A percentile compares a stretch with the other conserved stretches of the same genome.
These are phyloP conservation scores for Aurantiochytrium sp. DNA, from an alignment of 108 stramenopile genomes.

Conservation along the genomic window DNA sequence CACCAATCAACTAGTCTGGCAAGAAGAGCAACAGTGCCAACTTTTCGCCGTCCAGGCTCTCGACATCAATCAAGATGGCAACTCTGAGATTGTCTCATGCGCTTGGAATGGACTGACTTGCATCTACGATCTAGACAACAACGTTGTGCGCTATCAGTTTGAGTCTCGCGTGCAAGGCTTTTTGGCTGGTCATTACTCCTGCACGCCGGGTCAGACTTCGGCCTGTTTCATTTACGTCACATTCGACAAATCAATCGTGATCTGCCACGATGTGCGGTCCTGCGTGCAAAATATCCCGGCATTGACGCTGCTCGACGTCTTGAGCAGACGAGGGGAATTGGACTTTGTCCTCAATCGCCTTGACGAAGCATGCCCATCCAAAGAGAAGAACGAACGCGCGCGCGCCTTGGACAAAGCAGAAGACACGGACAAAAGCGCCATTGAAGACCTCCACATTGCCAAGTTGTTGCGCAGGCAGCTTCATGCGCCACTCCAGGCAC, in stretches of 20 bases:
- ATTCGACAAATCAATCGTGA: neutral
- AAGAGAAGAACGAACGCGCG: neutral
- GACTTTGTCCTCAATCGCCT: neutral
- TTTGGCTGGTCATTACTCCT: neutral
- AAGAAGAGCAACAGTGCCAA: neutral
- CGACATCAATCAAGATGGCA: neutral
- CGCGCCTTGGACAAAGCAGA: neutral
- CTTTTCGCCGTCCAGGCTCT: neutral
- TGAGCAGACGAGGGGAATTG: neutral
- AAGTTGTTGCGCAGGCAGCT: too few relatives aligned
- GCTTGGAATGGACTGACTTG: conserved; percentile 1
- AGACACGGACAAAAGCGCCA: neutral
- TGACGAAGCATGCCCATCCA: neutral
- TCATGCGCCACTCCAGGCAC: too few relatives aligned
- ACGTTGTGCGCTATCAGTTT: neutral
- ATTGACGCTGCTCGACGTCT: neutral
- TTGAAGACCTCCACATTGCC: too few relatives aligned
- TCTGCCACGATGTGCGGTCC: neutral
- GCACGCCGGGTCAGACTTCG: neutral
- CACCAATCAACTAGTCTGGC: neutral
- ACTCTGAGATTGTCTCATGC: neutral
- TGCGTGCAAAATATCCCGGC: neutral
- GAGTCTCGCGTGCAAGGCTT: neutral
- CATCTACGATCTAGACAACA: neutral
- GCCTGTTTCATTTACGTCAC: conserved; percentile 7